Percentiles rank a stretch among this genome's conserved stretches.
Evolutionary conservation across 441 rosid genomes (phyloP).

Genomic region (Bocquillonia castaneifolia): DNA sequence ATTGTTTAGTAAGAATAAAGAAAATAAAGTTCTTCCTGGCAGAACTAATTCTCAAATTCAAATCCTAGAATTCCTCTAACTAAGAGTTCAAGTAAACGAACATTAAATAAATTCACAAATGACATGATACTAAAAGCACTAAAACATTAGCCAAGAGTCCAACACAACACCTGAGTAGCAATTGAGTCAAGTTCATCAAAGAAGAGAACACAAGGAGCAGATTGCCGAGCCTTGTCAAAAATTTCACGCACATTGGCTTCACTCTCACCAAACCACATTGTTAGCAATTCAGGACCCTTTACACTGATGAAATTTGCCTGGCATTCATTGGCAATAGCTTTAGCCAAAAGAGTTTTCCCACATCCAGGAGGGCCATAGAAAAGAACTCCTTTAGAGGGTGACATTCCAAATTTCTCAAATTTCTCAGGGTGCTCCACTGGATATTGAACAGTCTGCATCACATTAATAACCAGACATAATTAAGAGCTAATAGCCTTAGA

Average conservation of each 20-base stretch:
- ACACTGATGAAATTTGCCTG: constrained; percentile 69
- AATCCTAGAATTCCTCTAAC: not conserved
- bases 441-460: constrained; percentile 58
- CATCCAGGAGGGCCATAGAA: constrained; percentile 79
- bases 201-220: constrained; percentile 74
- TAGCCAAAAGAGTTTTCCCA: constrained; percentile 69
- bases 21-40: not conserved
- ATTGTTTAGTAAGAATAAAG: not conserved
- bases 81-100: not conserved
- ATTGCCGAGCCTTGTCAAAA: constrained; percentile 67
- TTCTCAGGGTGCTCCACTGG: constrained; percentile 90
- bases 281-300: constrained; percentile 71
- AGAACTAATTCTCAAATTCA: not conserved
- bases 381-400: constrained; percentile 71
- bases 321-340: constrained; percentile 68
- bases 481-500: not conserved
- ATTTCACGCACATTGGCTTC: constrained; percentile 72
- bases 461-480: not conserved
- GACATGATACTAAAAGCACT: not conserved
- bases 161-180: constrained; percentile 53
- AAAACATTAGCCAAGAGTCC: not conserved
- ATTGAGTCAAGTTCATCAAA: constrained; percentile 70
- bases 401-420: constrained; percentile 79
- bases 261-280: constrained; percentile 79
- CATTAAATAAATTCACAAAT: not conserved